Evolutionary conservation across 352 stramenopile genomes (phyloP), one percentile per base, ranked within the genome.

Genomic region (Blastocystis sp.): DNA sequence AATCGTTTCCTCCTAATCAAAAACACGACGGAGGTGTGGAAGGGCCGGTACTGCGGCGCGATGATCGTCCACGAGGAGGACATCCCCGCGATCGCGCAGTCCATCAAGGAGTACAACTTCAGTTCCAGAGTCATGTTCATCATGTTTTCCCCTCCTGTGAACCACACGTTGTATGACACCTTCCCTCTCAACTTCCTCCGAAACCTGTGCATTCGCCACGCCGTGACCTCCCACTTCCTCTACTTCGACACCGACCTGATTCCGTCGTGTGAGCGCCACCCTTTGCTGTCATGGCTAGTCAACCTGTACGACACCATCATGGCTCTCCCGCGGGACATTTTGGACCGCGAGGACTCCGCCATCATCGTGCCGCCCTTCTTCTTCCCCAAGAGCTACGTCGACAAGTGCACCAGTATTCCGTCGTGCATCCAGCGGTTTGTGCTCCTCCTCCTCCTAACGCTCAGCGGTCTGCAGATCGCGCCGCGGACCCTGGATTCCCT

Each of bases 381-480:
- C 24, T 38, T 71, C 24, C 2, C 40, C 43, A 38, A 6, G 43
- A 21, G 21, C 10, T 64, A 66, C 14, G 14, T 65, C 21, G 2
- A 65, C 19, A n/a, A 65, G 4, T 81, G 71, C 40, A 66, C 54
- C 24, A 66, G 48, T 4, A 38, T 81, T 21, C 21, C 38, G 9
- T 64, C 71, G 4, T 81, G 71, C 43, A 24, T 40, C n/a, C 60
- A 66, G 17, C 21, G 64, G 71, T 81, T 19, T 24, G 19, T 63
- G 14, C 4, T 6, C 21, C 7, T 24, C 43, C 4, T 2, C 3
- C 28, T 21, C 0, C 14, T 54, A n/a, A 43, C 24, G 17, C 24
- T 7, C 66, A 81, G 71, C 64, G 48, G 21, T 14, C 21, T 81
- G 71, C 48, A 81, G 2, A 66, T 52, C n/a, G 43, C 66, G 24